Evolutionary conservation across 352 stramenopile genomes (phyloP), one percentile per base, ranked within the genome.

Genomic region (Globisporangium carolinianum): DNA sequence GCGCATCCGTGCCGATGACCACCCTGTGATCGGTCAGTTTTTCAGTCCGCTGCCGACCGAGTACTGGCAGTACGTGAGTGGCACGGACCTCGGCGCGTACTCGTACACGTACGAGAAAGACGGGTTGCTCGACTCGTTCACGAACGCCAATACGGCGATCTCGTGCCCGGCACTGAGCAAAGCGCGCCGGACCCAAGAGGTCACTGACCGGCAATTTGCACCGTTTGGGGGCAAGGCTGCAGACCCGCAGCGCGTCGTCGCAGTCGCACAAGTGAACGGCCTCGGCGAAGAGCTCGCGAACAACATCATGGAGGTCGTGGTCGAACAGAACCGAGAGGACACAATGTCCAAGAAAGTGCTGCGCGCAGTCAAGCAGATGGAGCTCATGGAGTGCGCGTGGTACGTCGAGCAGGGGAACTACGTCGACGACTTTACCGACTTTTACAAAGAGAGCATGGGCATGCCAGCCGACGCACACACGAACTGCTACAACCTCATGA

Each of bases 61-160:
- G 54, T 89, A 83, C 63, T 89, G 76, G 79, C 64, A 67, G 50
- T 89, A 79, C 41, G 79, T 85, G 12, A 76, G 64, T 36, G 61
- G 46, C 38, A 65, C 58, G 1, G 75, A 89, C 53, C 56, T 89
- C 35, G 79, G 76, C 2, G 67, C 68, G 43, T 61, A 77, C 39
- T 86, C 76, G 45, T 89, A 89, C 71, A 61, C 76, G 66, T 89
- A 89, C 71, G 55, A 71, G 18, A 67, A 72, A n/a, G 75, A 87
- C 53, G 57, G 63, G 10, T 52, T 88, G 9, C 73, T 88, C 7
- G 48, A 62, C 42, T 62, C 57, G 15, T 62, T 62, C 15, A 41
- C 49, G 3, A 32, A 55, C 5, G 49, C 57, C 15, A 55, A 54
- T 1, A 63, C 43, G 3, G 37, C 46, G 24, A 56, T 65, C 53